Base-by-base conservation (phyloP, 352 stramenopile species). In the Saprolegnia parasitica region DNA sequence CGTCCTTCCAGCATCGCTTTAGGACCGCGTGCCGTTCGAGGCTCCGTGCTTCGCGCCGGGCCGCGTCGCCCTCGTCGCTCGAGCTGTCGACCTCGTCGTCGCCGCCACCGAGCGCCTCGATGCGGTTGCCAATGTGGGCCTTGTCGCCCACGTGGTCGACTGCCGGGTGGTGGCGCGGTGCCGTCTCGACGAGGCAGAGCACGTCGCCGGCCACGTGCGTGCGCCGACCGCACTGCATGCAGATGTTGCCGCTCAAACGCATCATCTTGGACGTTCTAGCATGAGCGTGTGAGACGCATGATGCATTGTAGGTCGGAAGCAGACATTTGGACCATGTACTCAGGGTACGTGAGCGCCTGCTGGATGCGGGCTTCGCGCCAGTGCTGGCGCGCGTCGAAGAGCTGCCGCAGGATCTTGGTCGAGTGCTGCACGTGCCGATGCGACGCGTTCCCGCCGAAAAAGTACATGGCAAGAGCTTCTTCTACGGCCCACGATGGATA, bases 281-380 rank as follows among this genome's bases (percentile, higher is more conserved):
- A 32, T n/a, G n/a, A 21, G 21, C 29, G 32, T 29, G 45, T 11
- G n/a, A 0, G 37, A 42, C 8, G 26, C 0, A 39, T 24, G 20
- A 6, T 10, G 0, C 6, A 11, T n/a, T 9, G 15, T 13, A 46
- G n/a, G n/a, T n/a, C n/a, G n/a, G n/a, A n/a, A n/a, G n/a, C 32
- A 18, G 16, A 65, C 55, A 65, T 71, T 66, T 65, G 42, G 24
- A 71, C 24, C 23, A 65, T 64, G 16, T 91, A 64, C 49, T 83
- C 80, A 24, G 86, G 83, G 56, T 92, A 90, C 49, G 78, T 58
- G 56, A 89, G 72, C 9, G 84, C 84, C 61, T 93, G 84, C 39
- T 86, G 74, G 35, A 94, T 75, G 23, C 86, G 83, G 1, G 84
- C 90, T 66, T 95, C 83, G 16, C 84, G 78, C 84, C 86, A 93